phyloP scores from a whole-genome alignment of 2,329 filamentous ascomycete species.

The Penicillium fuscoglaucum region DNA sequence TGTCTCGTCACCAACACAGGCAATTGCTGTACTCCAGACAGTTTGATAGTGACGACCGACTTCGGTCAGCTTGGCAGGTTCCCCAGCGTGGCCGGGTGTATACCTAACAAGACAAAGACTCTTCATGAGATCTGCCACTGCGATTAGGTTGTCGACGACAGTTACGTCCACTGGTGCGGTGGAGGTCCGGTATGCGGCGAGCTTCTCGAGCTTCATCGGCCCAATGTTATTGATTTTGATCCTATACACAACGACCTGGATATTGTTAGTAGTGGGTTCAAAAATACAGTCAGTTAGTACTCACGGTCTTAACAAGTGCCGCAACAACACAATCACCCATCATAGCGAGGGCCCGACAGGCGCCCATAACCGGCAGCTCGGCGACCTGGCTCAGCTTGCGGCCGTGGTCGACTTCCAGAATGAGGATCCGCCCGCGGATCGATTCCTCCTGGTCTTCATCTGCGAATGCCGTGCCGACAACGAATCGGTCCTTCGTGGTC shows the following conservation, averaged over 20 bases:
- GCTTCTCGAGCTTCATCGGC: slow-evolving; percentile 60
- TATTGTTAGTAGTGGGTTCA: slow-evolving; percentile 17
- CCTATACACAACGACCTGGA: slow-evolving; percentile 59
- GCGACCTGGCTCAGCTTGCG: slow-evolving; percentile 71
- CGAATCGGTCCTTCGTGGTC: slow-evolving; percentile 66
- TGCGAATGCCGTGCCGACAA: slow-evolving; percentile 85
- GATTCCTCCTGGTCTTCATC: slow-evolving; percentile 59
- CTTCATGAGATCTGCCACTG: slow-evolving; percentile 91
- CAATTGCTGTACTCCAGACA: slow-evolving; percentile 77
- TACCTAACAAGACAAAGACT: slow-evolving; percentile 79
- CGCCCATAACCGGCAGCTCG: slow-evolving; percentile 70
- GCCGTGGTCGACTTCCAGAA: slow-evolving; percentile 74
- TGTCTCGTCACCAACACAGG: slow-evolving; percentile 67
- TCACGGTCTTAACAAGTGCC: slow-evolving; percentile 82
- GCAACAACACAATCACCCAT: slow-evolving; percentile 78
- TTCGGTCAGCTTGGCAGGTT: slow-evolving; percentile 67
- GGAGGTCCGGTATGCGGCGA: slow-evolving; percentile 75
- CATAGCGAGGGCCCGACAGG: slow-evolving; percentile 75
- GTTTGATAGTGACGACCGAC: slow-evolving; percentile 78
- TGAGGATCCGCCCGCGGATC: slow-evolving; percentile 73
- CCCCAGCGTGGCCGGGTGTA: slow-evolving; percentile 56
- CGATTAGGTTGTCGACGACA: slow-evolving; percentile 72
- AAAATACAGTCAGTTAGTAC: slow-evolving; percentile 20
- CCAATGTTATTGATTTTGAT: slow-evolving; percentile 42
- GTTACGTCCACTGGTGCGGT: slow-evolving; percentile 81